Evolutionary conservation across 768 basidiomycete genomes (phyloP).

Genomic region (Boletus fagicola): DNA sequence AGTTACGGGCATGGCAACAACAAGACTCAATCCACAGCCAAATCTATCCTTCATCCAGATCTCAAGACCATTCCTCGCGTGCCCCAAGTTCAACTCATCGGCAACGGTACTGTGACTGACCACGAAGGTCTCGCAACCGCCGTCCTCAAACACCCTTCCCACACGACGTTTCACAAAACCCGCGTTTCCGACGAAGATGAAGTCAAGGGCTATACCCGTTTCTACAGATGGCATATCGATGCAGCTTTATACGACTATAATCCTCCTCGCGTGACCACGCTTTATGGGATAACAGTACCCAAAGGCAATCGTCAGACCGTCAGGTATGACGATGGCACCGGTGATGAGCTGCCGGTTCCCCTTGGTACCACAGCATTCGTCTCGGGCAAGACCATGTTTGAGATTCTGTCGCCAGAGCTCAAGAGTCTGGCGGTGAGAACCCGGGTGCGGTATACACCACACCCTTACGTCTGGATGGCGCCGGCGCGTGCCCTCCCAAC

Average conservation of each 20-base stretch:
- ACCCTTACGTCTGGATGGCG: constrained; percentile 91
- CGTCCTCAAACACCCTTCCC: constrained; percentile 83
- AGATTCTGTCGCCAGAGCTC: constrained; percentile 63
- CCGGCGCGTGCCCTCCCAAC: constrained; percentile 69
- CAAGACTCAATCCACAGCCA: constrained; percentile 71
- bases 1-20: constrained; percentile 86
- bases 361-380: constrained; percentile 86
- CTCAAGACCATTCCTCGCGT: constrained; percentile 88
- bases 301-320: constrained; percentile 59
- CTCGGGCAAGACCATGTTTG: constrained; percentile 84
- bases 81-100: constrained; percentile 90
- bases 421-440: constrained; percentile 81
- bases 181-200: constrained; percentile 71
- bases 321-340: constrained; percentile 84
- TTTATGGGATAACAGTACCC: constrained; percentile 77
- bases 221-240: constrained; percentile 92
- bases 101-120: constrained; percentile 77
- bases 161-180: constrained; percentile 86
- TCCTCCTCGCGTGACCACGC: constrained; percentile 83
- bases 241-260: constrained; percentile 76
- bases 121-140: constrained; percentile 81
- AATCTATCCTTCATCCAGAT: constrained; percentile 85
- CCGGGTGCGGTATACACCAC: constrained; percentile 76
- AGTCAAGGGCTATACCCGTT: constrained; percentile 71
- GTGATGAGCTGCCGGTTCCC: constrained; percentile 77